phyloP scores from a whole-genome alignment of 805 yeast genomes.

The Starmerella roubikii region DNA sequence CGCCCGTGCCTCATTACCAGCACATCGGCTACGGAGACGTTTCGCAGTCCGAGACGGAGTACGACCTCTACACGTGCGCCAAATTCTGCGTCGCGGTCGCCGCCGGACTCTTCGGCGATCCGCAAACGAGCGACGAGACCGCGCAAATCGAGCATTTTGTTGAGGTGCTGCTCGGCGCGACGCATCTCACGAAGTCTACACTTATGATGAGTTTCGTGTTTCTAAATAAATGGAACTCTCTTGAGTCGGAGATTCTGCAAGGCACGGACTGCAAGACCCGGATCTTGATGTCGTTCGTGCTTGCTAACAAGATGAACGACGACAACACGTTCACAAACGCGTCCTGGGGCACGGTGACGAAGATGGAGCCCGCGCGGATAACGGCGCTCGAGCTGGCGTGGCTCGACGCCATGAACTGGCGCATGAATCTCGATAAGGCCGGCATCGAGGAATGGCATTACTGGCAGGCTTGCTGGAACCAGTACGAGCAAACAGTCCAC shows the following conservation, averaged over 20 bases:
- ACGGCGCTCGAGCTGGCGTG: constrained; percentile 60
- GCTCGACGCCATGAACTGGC: constrained; percentile 30
- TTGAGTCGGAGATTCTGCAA: constrained; percentile 24
- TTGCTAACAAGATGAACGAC: constrained; percentile 90
- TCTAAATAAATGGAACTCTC: constrained; percentile 36
- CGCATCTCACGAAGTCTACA: constrained; percentile 75
- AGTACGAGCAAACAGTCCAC: constrained; percentile 6
- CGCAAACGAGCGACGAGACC: constrained; percentile 1
- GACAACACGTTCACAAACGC: constrained; percentile 91
- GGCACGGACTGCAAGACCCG: constrained; percentile 25
- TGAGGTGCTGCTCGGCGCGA: constrained; percentile 62
- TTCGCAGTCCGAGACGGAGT: constrained; percentile 34
- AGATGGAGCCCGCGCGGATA: constrained; percentile 45
- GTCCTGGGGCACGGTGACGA: constrained; percentile 95
- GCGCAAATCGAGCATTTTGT: constrained; percentile 30
- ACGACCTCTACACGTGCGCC: constrained; percentile 65
- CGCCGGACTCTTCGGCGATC: constrained; percentile 7
- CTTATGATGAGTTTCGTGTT: constrained; percentile 68
- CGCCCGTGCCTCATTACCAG: constrained; percentile 9
- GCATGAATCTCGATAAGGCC: constrained; percentile 7
- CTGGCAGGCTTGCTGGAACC: constrained; percentile 15
- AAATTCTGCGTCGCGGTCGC: constrained; percentile 52
- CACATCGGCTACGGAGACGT: constrained; percentile 9
- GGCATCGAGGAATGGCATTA: constrained; percentile 15
- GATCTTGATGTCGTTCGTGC: constrained; percentile 54